Evolutionary conservation across 176 grass and related monocot species (phyloP), one percentile per base, ranked within the genome.

Genomic region (Juncus inflexus): DNA sequence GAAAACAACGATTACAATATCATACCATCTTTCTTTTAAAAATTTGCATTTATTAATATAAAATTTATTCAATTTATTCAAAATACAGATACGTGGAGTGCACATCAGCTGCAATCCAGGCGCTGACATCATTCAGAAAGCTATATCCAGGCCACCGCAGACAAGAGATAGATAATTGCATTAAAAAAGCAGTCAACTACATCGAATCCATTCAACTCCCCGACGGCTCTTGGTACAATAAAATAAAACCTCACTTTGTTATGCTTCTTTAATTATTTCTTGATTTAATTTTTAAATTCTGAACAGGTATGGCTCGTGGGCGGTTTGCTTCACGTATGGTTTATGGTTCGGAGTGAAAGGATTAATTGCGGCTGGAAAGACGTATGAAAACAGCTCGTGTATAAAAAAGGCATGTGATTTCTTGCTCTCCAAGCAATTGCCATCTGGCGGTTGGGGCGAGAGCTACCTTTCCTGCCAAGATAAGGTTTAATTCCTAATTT

Each of bases 241-340:
- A 52, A 54, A 28, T 6, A 47, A 47, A 6, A 47, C 43, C 9
- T 9, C 4, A 47, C 4, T 47, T 47, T 47, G 9, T 59, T 75
- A 42, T 69, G 78, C 12, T 10, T 60, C 4, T 14, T 40, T 3
- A 38, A 8, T 69, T 0, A 62, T n/a, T 81, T 37, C 37, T 35
- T 67, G 3, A 5, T 67, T 50, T 37, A 42, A 12, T 70, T 58
- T 10, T 68, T 35, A 15, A 10, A 61, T 65, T 40, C 15, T 7
- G 8, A 65, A 63, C 37, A 90, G 86, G 87, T 74, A 58, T 65
- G 76, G 83, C 7, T 68, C 0, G 10, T 90, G 86, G 82, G 75
- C 74, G 39, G 4, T 90, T 61, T 90, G 82, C 47, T 90, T 82
- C 55, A 85, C 86, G 2, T 85, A 90, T 15, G 87, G 76, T 4